A percentile compares a stretch with the other conserved stretches of the same genome.
phyloP scores from a whole-genome alignment of 805 yeast genomes.

The Kuraishia ogatae region DNA sequence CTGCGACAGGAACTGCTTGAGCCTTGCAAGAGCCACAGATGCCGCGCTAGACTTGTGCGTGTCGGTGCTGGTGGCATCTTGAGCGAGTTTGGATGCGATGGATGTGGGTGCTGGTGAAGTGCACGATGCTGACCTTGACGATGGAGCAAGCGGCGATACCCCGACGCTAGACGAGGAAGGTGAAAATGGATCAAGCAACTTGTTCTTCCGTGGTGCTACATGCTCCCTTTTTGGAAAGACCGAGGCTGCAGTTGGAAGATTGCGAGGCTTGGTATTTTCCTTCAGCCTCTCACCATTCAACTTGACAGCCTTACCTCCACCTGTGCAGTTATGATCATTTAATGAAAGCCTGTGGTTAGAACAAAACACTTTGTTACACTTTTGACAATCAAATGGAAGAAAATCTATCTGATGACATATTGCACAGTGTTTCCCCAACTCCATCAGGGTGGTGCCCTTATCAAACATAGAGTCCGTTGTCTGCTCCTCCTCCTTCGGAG shows the following conservation, averaged over 20 bases:
- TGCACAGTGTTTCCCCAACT: conserved; percentile 50
- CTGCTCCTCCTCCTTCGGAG: background rate
- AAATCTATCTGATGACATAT: conserved; percentile 48
- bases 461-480: conserved; percentile 5
- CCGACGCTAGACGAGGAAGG: conserved; percentile 1
- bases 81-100: conserved; percentile 7
- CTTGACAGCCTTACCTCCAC: conserved; percentile 1
- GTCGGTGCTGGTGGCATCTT: conserved; percentile 1
- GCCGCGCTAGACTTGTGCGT: conserved; percentile 9
- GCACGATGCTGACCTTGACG: conserved; percentile 9
- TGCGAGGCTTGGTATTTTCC: conserved; percentile 11
- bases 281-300: conserved; percentile 18
- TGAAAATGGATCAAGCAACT: background rate
- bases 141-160: conserved; percentile 3
- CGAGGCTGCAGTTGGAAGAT: conserved; percentile 30
- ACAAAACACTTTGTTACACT: conserved; percentile 37
- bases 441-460: conserved; percentile 27
- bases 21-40: conserved; percentile 12
- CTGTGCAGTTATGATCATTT: conserved; percentile 21
- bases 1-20: conserved; percentile 12
- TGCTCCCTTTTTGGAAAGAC: conserved; percentile 44
- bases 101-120: conserved; percentile 14
- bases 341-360: conserved; percentile 35
- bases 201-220: conserved; percentile 20
- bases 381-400: conserved; percentile 45